Evolutionary conservation across 768 basidiomycete species (phyloP), one percentile per base, ranked within the genome.

Genomic region (Inosperma sp.): DNA sequence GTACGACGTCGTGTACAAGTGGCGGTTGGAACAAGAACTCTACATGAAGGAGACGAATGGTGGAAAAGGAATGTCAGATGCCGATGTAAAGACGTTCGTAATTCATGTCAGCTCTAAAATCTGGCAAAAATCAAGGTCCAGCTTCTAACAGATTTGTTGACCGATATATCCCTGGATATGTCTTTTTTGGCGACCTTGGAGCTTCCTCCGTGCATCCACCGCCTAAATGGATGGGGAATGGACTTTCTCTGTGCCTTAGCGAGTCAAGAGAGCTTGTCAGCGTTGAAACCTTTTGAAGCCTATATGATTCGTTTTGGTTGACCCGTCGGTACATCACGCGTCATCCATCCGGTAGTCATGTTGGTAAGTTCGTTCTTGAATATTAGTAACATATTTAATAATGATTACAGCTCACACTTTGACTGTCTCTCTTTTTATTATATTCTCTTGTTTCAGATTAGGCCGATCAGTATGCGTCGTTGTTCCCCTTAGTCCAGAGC

Each of bases 101-200:
- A 55, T 37, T 66, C 62, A 44, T 35, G 43, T 40, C 49, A 30
- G 1, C 39, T 13, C 14, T n/a, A 40, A 14, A 23, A 25, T 39
- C 26, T 29, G 37, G 22, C 22, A 36, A 21, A 36, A 12, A 9
- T 25, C 19, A n/a, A n/a, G n/a, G n/a, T n/a, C n/a, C n/a, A 36
- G 46, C 17, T 23, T 31, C 39, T 34, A 21, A 29, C 61, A 91
- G 88, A 29, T 95, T 95, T 62, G 82, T 94, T 5, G 88, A 93
- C 65, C 83, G 94, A 4, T 96, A 96, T 66, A 93, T 97, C 58
- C 93, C 93, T 1, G 90, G 88, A 3, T 97, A 96, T 62, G 82
- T 95, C 53, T 86, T 94, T 63, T 97, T 88, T 61, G 81, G 77
- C 3, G 79, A 81, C 47, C 62, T 48, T 47, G 55, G 26, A 30